Percentiles rank a stretch among this genome's conserved stretches.
These are phyloP conservation scores for Hericium coralloides DNA, from an alignment of 768 basidiomycete genomes.

Conservation along the genomic window DNA sequence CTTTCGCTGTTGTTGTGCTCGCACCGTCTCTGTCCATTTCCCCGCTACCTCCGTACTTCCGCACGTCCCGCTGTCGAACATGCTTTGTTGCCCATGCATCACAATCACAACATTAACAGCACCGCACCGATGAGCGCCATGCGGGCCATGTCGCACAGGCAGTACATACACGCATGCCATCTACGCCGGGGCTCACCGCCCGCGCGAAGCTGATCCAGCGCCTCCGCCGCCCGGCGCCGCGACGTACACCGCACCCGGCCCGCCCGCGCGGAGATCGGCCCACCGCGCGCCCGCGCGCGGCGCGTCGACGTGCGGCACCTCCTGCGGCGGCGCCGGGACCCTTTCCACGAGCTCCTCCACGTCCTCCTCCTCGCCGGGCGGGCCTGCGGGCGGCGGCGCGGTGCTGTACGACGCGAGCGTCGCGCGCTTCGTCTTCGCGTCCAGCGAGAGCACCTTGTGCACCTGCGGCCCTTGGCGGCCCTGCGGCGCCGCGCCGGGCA, in stretches of 20 bases:
- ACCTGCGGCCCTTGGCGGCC: not conserved
- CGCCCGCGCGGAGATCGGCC: conserved; percentile 1
- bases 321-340: conserved; percentile 4
- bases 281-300: conserved; percentile 4
- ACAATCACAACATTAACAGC: too few relatives aligned
- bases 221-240: not conserved
- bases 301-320: conserved; percentile 5
- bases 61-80: too few relatives aligned
- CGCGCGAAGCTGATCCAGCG: too few relatives aligned
- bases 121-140: too few relatives aligned
- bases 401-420: conserved; percentile 1
- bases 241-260: conserved; percentile 3
- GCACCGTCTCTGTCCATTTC: too few relatives aligned
- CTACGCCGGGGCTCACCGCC: too few relatives aligned
- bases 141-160: too few relatives aligned
- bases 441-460: conserved; percentile 7
- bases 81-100: too few relatives aligned
- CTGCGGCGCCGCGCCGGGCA: not conserved
- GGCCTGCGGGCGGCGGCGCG: not conserved
- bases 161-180: too few relatives aligned
- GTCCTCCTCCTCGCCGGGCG: not conserved
- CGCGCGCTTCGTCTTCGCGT: conserved; percentile 1
- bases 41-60: too few relatives aligned
- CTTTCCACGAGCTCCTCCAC: not conserved
- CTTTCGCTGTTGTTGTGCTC: too few relatives aligned